Conservation (phyloP, 257 asterid genomes). For the Solanum tacnaense region DNA sequence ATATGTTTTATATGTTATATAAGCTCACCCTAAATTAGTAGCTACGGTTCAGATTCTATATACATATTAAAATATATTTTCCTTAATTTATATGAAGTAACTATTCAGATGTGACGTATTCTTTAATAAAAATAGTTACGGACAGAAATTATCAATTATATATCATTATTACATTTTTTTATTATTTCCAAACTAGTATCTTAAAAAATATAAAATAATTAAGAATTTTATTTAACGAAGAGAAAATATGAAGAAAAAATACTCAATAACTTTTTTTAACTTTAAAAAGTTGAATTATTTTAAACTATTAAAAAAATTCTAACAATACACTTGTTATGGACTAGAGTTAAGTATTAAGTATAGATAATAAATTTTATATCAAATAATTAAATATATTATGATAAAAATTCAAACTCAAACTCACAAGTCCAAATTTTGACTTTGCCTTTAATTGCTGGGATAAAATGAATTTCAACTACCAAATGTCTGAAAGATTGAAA, state of each 20-base stretch:
- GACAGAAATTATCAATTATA: no score
- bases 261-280: neutral
- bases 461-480: neutral
- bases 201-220: no score
- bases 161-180: neutral
- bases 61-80: neutral
- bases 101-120: no score
- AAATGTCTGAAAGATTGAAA: neutral
- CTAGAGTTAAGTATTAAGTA: neutral
- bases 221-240: no score
- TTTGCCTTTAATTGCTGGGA: neutral
- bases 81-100: no score
- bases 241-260: neutral
- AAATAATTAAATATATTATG: neutral
- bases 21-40: no score
- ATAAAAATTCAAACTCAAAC: neutral
- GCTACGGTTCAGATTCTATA: neutral
- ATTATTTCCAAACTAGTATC: neutral
- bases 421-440: neutral
- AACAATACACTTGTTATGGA: neutral
- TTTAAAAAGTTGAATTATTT: no score
- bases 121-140: neutral
- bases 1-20: neutral
- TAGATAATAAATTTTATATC: neutral
- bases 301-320: no score